Evolutionary conservation across 192 early-diverging fungal genomes (phyloP).

Genomic region (Chytriomyces confervae): DNA sequence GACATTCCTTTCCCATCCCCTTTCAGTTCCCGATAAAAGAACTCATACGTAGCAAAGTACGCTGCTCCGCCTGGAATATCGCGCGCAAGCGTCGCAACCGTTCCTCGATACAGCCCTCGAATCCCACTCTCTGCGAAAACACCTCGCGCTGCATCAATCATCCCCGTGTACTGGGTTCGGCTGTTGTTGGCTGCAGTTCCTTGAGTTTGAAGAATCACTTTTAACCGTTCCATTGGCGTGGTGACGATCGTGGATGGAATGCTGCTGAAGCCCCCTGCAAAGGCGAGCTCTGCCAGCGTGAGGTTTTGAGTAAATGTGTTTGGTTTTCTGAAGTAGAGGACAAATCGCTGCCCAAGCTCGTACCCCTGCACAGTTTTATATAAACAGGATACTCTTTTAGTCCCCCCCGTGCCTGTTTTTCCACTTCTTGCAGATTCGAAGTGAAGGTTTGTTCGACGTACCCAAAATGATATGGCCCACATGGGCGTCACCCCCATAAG

Average conservation of each 20-base stretch:
- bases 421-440: neutral
- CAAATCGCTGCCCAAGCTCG: slow-evolving; percentile 72
- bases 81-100: slow-evolving; percentile 82
- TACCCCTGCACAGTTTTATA: slow-evolving; percentile 39
- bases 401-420: neutral
- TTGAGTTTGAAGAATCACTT: slow-evolving; percentile 83
- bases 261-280: slow-evolving; percentile 87
- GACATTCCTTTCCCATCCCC: slow-evolving; percentile 63
- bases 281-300: slow-evolving; percentile 69
- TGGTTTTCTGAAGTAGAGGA: slow-evolving; percentile 37
- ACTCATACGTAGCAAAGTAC: slow-evolving; percentile 89
- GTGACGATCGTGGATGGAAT: slow-evolving; percentile 85
- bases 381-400: too few species aligned
- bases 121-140: slow-evolving; percentile 81
- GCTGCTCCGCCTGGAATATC: slow-evolving; percentile 86
- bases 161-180: slow-evolving; percentile 75
- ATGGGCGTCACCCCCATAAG: slow-evolving; percentile 85
- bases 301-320: slow-evolving; percentile 40
- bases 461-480: slow-evolving; percentile 89
- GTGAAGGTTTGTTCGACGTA: slow-evolving; percentile 23
- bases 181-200: slow-evolving; percentile 29
- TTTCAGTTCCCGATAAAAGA: slow-evolving; percentile 52
- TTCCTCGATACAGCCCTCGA: slow-evolving; percentile 80
- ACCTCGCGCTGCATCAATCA: slow-evolving; percentile 74
- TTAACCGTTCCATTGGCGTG: slow-evolving; percentile 89